Evolutionary conservation across 306 rosid genomes (phyloP).

Genomic region (Quercus cerris): DNA sequence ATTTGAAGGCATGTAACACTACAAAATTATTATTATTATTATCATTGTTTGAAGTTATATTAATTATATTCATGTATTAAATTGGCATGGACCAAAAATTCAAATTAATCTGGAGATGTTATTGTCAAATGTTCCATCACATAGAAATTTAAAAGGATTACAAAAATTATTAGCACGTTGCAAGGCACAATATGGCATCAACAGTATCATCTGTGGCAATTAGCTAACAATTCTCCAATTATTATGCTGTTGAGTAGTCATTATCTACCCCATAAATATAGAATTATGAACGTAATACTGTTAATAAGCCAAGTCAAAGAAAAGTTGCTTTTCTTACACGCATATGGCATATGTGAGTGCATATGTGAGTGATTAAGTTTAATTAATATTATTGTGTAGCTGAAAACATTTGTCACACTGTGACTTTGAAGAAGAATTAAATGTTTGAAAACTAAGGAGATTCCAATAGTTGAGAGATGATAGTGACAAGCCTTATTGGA

Average conservation of each 20-base stretch:
- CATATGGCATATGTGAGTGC: background rate
- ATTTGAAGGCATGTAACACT: no score
- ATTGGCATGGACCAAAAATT: background rate
- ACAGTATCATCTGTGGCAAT: background rate
- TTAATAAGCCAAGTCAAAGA: background rate
- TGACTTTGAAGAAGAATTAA: background rate
- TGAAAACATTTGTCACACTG: background rate
- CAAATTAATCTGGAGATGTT: background rate
- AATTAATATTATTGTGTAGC: no score
- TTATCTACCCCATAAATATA: background rate
- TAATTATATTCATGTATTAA: background rate
- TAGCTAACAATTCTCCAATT: background rate
- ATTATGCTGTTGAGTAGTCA: background rate
- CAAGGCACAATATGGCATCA: background rate
- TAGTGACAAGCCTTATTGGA: constrained; percentile 5
- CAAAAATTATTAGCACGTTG: background rate
- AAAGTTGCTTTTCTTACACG: background rate
- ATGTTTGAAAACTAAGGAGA: background rate
- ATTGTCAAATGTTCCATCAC: background rate
- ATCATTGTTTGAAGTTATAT: no score
- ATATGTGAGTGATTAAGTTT: background rate
- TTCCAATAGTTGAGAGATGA: background rate
- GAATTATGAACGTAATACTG: background rate
- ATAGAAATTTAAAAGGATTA: background rate
- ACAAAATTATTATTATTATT: no score